Base-by-base conservation (phyloP, 2,329 filamentous ascomycete species). In the Emmonsia crescens region DNA sequence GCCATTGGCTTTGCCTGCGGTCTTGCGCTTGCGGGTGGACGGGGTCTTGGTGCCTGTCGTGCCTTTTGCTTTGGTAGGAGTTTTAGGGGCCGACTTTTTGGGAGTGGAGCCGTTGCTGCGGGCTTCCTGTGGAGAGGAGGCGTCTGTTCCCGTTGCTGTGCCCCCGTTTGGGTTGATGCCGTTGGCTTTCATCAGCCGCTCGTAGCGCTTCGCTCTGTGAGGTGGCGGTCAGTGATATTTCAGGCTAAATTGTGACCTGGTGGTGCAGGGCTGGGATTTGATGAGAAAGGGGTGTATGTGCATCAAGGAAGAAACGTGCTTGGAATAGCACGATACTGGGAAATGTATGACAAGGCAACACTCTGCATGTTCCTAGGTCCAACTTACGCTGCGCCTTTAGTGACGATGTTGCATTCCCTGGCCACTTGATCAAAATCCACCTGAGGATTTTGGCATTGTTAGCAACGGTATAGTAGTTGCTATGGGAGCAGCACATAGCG, bases 371-470 rank as follows among this genome's bases (percentile, higher is more conserved):
- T 44, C 19, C 19, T 3, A 21, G 5, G 19, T 29, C 19, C 16
- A 31, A 82, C 86, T 80, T 80, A 89, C 87, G 86, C 87, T 27
- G 87, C 87, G 16, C 82, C 85, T 73, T 87, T 88, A 72, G 75
- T 79, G 40, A 86, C 79, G 44, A 89, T 87, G 27, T 72, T 75
- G 49, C 85, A 83, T 67, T 89, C 85, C 19, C 78, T 75, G 12
- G 85, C 84, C n/a, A 90, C 87, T 57, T 80, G 78, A 5, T 73
- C 75, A 66, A 88, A 89, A 68, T 89, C 83, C 5, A 88, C 79
- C 86, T 89, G 61, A 19, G 5, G 60, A 19, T 42, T 19, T 52
- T 31, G 12, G 12, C 8, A 36, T 66, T 59, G 62, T 62, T n/a
- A 49, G 24, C 46, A 49, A 49, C 3, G 24, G 5, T 27, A 14